Evolutionary conservation across 1,284 basidiomycete genomes (phyloP), one percentile per base, ranked within the genome.

Genomic region (Microbotryomycetes sp.): DNA sequence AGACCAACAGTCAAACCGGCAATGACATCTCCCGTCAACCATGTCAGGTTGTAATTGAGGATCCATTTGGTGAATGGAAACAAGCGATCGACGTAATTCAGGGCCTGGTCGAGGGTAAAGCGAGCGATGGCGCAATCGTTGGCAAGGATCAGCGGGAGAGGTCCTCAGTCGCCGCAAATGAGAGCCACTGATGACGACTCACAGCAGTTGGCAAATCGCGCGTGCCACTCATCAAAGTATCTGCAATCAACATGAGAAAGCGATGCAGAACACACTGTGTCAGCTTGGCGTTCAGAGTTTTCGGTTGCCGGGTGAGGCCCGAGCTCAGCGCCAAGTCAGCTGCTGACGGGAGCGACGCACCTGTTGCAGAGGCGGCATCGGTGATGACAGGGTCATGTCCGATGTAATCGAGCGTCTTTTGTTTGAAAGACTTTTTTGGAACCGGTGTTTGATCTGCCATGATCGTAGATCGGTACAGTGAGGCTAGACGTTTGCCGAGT

Each of bases 1-100:
- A 77, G 69, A 6, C 70, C 75, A 55, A 77, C 76, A 5, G 75
- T 77, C 64, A 77, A 67, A 48, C 76, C 76, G 12, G 76, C 75
- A 55, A 77, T 76, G 42, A 75, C 49, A 52, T 77, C 76, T 29
- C 76, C 76, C 19, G 67, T 50, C n/a, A 68, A 58, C 76, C 76
- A 77, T 45, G 36, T 50, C 14, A 70, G 29, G 63, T 76, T 76
- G 71, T 77, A 77, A 19, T 74, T 75, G 45, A 61, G 60, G 49
- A 77, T 73, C 76, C 76, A 77, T 15, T 67, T 68, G 46, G 67
- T 70, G 66, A 77, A 70, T 16, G 76, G 76, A 59, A 77, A 75
- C 19, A 77, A 68, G 9, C 64, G 55, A 30, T 69, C 65, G 55
- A 74, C 62, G 65, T 76, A 76, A 30, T 69, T 50, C 49, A 32